Percentiles rank a stretch among this genome's conserved stretches.
These are phyloP conservation scores for Plenodomus lindquistii DNA, from an alignment of 2,329 filamentous ascomycete genomes.

Conservation along the genomic window DNA sequence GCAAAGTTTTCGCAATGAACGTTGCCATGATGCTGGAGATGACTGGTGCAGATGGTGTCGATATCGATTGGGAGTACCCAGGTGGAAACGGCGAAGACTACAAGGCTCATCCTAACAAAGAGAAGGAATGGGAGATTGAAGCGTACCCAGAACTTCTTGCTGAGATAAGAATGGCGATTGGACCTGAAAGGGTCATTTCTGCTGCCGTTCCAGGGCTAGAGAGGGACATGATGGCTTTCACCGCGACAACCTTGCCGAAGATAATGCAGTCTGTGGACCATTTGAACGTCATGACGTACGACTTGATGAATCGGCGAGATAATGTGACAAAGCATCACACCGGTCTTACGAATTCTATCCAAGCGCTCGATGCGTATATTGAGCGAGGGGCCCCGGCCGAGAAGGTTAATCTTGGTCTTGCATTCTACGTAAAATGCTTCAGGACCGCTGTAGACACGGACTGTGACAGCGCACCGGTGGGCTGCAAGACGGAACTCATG, in stretches of 20 bases:
- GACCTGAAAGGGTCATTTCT: constrained; percentile 62
- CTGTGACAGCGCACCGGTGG: constrained; percentile 56
- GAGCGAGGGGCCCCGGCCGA: constrained; percentile 56
- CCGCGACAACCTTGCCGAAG: constrained; percentile 56
- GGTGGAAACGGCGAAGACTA: constrained; percentile 72
- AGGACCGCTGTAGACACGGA: constrained; percentile 51
- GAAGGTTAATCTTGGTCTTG: constrained; percentile 67
- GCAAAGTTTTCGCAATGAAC: constrained; percentile 62
- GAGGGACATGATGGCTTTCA: constrained; percentile 70
- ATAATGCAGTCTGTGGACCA: constrained; percentile 67
- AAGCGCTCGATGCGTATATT: constrained; percentile 62
- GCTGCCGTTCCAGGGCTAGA: constrained; percentile 67
- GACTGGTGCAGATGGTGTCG: constrained; percentile 64
- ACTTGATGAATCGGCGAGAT: constrained; percentile 71
- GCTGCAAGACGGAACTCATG: constrained; percentile 63
- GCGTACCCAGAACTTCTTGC: constrained; percentile 65
- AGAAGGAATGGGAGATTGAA: constrained; percentile 63
- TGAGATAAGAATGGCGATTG: constrained; percentile 64
- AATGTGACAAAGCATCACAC: constrained; percentile 66
- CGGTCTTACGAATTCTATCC: constrained; percentile 59
- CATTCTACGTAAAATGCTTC: constrained; percentile 72
- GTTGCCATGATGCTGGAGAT: constrained; percentile 63
- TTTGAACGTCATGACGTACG: constrained; percentile 73
- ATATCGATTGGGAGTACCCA: constrained; percentile 70
- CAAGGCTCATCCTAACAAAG: constrained; percentile 61